Percentiles rank a stretch among this genome's conserved stretches.
Conservation (phyloP, 495 filamentous ascomycete genomes). For the Apodospora peruviana region DNA sequence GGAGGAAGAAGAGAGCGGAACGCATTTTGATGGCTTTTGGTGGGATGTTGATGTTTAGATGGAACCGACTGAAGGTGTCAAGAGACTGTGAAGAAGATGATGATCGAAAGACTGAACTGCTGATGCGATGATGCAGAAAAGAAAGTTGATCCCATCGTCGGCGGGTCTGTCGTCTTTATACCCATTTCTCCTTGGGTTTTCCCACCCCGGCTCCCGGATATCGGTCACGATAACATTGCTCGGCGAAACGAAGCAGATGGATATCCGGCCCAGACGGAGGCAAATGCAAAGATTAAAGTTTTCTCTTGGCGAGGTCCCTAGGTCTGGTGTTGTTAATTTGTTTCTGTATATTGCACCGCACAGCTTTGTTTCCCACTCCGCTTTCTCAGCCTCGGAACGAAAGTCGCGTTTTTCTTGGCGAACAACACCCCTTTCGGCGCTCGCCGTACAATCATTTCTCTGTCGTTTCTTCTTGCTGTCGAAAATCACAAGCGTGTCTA, state of each 20-base stretch:
- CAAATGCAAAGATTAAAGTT: constrained; percentile 12
- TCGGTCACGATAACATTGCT: constrained; percentile 8
- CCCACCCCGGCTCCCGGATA: background rate
- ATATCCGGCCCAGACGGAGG: constrained; percentile 21
- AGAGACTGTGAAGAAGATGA: constrained; percentile 2
- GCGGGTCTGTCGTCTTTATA: constrained; percentile 30
- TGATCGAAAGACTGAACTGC: constrained; percentile 19
- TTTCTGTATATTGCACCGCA: constrained; percentile 15
- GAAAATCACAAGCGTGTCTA: constrained; percentile 1
- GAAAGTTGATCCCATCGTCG: constrained; percentile 24
- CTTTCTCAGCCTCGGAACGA: constrained; percentile 11
- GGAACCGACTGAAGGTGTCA: constrained; percentile 3
- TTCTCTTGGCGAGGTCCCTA: constrained; percentile 17
- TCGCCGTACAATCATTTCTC: constrained; percentile 5
- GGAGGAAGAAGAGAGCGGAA: constrained; percentile 39
- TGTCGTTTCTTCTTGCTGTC: constrained; percentile 7
- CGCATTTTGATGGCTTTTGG: constrained; percentile 36
- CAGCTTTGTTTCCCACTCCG: constrained; percentile 2
- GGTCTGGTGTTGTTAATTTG: constrained; percentile 27
- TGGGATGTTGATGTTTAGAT: constrained; percentile 3
- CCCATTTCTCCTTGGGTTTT: constrained; percentile 1
- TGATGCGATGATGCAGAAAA: constrained; percentile 15
- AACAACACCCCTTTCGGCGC: no score
- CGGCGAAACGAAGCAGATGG: constrained; percentile 6
- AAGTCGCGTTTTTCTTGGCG: no score